phyloP scores from a whole-genome alignment of 2,329 filamentous ascomycete species.

The Exserohilum turcica region DNA sequence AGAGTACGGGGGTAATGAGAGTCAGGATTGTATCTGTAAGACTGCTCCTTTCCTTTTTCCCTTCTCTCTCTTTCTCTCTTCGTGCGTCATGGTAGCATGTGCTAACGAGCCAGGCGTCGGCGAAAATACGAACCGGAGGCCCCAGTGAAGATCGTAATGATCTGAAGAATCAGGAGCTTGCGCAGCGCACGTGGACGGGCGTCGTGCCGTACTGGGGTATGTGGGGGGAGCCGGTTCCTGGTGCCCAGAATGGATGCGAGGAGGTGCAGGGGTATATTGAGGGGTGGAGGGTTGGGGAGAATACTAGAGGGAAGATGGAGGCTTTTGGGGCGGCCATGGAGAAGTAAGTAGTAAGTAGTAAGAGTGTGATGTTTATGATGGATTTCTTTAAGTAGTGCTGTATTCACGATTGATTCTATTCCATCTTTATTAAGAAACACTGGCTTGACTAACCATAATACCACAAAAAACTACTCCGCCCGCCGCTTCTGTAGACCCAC shows the following conservation, averaged over 20 bases:
- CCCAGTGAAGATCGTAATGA: constrained; percentile 43
- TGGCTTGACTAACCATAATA: no score
- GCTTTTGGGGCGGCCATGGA: constrained; percentile 38
- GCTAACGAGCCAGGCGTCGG: constrained; percentile 7
- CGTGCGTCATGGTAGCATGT: no score
- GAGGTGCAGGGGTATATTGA: constrained; percentile 67
- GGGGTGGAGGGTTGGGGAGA: constrained; percentile 42
- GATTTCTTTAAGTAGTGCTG: no score
- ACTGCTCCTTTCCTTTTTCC: not conserved
- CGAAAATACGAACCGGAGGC: constrained; percentile 42
- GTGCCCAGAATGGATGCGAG: constrained; percentile 50
- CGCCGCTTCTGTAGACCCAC: constrained; percentile 46
- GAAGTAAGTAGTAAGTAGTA: constrained; percentile 18
- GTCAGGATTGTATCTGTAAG: constrained; percentile 37
- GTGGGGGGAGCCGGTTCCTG: constrained; percentile 41
- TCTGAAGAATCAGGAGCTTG: constrained; percentile 33
- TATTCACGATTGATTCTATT: no score
- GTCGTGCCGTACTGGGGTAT: constrained; percentile 43
- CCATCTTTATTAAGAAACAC: no score
- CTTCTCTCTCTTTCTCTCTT: not conserved
- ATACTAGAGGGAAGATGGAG: constrained; percentile 21
- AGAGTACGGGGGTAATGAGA: constrained; percentile 35
- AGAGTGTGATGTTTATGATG: no score
- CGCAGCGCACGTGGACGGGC: constrained; percentile 40
- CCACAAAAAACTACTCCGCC: constrained; percentile 7